Evolutionary conservation across 2,329 filamentous ascomycete genomes (phyloP), one percentile per base, ranked within the genome.

Genomic region (Neofusicoccum cordaticola): DNA sequence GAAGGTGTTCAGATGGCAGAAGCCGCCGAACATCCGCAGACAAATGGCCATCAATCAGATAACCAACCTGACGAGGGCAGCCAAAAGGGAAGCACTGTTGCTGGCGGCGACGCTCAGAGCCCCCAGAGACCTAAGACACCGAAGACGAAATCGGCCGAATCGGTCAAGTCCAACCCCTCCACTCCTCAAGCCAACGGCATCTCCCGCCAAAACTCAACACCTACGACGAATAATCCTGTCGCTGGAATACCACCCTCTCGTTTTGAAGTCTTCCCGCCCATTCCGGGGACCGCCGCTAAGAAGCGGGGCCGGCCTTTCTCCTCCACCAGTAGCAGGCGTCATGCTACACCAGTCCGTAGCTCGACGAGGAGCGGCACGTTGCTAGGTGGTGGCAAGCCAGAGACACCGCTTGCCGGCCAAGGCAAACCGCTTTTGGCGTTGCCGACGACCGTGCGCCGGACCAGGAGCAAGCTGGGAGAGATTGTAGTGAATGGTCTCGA

Each of bases 201-300:
- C n/a, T 48, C 34, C 6, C 39, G 47, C 11, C 51, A 64, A n/a
- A 17, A 1, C n/a, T 27, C 51, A 12, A 76, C 73, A 27, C 71
- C 74, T 19, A 19, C 42, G n/a, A 53, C 42, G 8, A 35, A 19
- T 17, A 37, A 37, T 17, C 50, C 62, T 19, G 9, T 35, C 7
- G 56, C 77, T 34, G 76, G 80, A 53, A 90, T 95, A 31, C 90
- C 90, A 2, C 81, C 87, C 0, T 87, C 82, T 1, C 86, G 91
- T 39, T 96, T 92, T 74, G 89, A 93, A 70, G 86, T 95, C 45
- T 94, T 91, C 71, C 92, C 92, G 8, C 86, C 89, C 0, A 78
- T 90, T 8, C 85, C 85, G 19, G 84, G 84, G 71, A 58, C 74
- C 17, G 67, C 72, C 13, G 66, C 73, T 3, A 77, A 72, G 65